Evolutionary conservation across 1,139 yeast genomes (phyloP).

Genomic region (Scheffersomyces insectosa): DNA sequence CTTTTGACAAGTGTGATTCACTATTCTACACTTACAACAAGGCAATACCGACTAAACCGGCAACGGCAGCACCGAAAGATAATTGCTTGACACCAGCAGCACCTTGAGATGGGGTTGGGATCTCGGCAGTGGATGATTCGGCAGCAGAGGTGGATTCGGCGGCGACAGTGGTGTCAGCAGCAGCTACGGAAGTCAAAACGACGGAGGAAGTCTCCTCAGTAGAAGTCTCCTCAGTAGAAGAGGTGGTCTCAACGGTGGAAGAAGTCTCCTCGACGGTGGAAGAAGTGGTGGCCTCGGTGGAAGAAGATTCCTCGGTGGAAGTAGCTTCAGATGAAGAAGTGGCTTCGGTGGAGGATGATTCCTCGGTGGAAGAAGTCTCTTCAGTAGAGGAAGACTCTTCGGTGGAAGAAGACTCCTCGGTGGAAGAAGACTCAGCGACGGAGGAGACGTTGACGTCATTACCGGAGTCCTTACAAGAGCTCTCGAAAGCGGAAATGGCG

Average conservation of each 20-base stretch:
- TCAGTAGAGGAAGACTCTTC: slow-evolving; percentile 30
- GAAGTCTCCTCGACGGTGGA: slow-evolving; percentile 2
- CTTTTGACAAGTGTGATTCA: not conserved
- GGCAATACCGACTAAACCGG: slow-evolving; percentile 18
- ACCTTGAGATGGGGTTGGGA: slow-evolving; percentile 7
- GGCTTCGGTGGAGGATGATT: slow-evolving; percentile 24
- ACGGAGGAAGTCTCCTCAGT: slow-evolving; percentile 9
- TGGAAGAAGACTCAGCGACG: slow-evolving; percentile 8
- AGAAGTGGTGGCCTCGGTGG: slow-evolving; percentile 14
- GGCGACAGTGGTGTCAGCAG: slow-evolving; percentile 7
- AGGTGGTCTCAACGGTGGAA: slow-evolving; percentile 14
- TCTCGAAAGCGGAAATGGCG: slow-evolving; percentile 59
- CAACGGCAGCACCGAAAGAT: slow-evolving; percentile 19
- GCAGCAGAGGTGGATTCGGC: slow-evolving; percentile 6
- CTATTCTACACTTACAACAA: slow-evolving; percentile 14
- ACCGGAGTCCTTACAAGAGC: slow-evolving; percentile 48
- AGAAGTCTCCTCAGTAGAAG: slow-evolving; percentile 17
- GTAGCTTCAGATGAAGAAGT: slow-evolving; percentile 28
- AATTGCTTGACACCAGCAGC: slow-evolving; percentile 11
- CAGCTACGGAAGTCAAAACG: slow-evolving; percentile 2
- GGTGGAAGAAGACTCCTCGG: slow-evolving; percentile 23
- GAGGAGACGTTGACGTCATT: slow-evolving; percentile 11
- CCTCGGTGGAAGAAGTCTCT: slow-evolving; percentile 25
- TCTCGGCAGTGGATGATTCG: slow-evolving; percentile 4
- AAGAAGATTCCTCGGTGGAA: slow-evolving; percentile 18